phyloP scores from a whole-genome alignment of 2,329 filamentous ascomycete species.

The Blastomyces parvus region DNA sequence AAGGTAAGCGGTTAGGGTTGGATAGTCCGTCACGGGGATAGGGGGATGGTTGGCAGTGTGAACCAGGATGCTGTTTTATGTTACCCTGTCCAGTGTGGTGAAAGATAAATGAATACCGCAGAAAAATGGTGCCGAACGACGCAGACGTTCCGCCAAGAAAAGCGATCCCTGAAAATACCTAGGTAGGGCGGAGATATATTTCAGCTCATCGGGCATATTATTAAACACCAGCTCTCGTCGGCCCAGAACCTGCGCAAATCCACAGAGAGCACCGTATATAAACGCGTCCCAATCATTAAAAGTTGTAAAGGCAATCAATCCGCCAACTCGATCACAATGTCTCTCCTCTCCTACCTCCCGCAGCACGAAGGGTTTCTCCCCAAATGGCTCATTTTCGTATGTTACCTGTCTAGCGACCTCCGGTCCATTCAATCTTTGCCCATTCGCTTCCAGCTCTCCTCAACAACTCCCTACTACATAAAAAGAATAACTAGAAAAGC shows the following conservation, averaged over 20 bases:
- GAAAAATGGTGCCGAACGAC: neutral
- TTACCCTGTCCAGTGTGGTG: no score
- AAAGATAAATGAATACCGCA: neutral
- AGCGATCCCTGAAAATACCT: no score
- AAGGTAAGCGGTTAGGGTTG: neutral
- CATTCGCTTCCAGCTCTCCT: neutral
- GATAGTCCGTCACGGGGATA: neutral
- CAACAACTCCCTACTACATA: constrained; percentile 10
- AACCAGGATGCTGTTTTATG: no score
- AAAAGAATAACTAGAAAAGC: neutral
- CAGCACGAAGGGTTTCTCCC: constrained; percentile 46
- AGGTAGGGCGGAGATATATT: no score
- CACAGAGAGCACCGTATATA: neutral
- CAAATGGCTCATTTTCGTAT: constrained; percentile 57
- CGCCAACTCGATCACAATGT: neutral
- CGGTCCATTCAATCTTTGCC: neutral
- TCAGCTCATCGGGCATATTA: no score
- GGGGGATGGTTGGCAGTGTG: neutral
- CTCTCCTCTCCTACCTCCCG: constrained; percentile 24
- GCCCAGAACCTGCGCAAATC: neutral
- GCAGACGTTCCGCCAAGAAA: no score
- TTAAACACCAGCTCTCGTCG: no score
- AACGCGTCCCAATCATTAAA: neutral
- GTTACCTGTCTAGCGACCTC: constrained; percentile 17
- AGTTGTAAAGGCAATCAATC: neutral